phyloP scores from a whole-genome alignment of 2,329 filamentous ascomycete genomes.

The Penicillium sp. region DNA sequence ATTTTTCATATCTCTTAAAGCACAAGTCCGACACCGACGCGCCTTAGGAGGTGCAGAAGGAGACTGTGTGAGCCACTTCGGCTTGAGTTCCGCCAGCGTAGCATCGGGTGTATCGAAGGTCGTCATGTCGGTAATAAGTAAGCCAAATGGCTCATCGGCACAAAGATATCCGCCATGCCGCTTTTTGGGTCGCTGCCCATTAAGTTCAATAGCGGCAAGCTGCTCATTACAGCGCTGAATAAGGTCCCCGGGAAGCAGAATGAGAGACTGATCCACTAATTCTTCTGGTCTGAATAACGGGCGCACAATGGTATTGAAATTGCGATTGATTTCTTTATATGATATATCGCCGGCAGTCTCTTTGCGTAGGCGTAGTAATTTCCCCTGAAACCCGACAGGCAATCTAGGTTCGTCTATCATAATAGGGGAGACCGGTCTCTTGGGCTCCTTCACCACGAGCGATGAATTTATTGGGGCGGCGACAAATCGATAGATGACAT shows the following conservation, averaged over 20 bases:
- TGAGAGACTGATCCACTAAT: conserved; percentile 58
- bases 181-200: conserved; percentile 48
- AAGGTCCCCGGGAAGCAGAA: conserved; percentile 47
- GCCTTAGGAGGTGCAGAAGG: conserved; percentile 66
- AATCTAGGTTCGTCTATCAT: conserved; percentile 20
- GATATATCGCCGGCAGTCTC: conserved; percentile 52
- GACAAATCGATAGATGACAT: conserved; percentile 68
- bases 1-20: conserved; percentile 55
- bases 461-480: conserved; percentile 33
- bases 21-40: conserved; percentile 73
- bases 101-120: conserved; percentile 35
- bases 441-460: conserved; percentile 23
- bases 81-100: conserved; percentile 71
- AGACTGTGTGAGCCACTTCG: conserved; percentile 80
- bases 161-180: conserved; percentile 53
- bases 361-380: conserved; percentile 64
- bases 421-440: conserved; percentile 12
- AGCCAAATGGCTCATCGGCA: conserved; percentile 60
- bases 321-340: conserved; percentile 49
- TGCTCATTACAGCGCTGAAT: conserved; percentile 55
- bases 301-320: conserved; percentile 45
- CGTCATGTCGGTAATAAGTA: conserved; percentile 75
- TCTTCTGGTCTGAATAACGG: conserved; percentile 58
- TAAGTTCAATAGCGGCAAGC: conserved; percentile 52
- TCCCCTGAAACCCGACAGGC: conserved; percentile 38